A percentile compares a stretch with the other conserved stretches of the same genome.
These are phyloP conservation scores for Neurospora sp. DNA, from an alignment of 2,329 filamentous ascomycete species.

Conservation along the genomic window DNA sequence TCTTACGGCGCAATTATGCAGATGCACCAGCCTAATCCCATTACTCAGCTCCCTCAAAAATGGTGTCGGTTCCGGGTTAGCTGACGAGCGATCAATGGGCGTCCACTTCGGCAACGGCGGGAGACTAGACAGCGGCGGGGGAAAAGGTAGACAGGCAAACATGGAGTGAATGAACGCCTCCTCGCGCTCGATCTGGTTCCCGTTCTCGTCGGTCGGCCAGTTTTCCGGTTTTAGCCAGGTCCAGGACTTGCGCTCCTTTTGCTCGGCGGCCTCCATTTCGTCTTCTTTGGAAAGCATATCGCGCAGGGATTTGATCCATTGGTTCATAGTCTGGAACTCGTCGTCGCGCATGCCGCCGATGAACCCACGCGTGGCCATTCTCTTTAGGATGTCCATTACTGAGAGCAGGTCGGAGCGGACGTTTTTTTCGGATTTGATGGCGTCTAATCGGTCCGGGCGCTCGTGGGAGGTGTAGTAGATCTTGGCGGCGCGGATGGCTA, in stretches of 20 bases:
- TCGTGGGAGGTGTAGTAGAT: conserved; percentile 94
- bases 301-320: conserved; percentile 73
- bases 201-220: conserved; percentile 46
- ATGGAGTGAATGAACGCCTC: conserved; percentile 73
- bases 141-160: conserved; percentile 18
- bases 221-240: conserved; percentile 66
- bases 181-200: conserved; percentile 63
- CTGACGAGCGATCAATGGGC: conserved; percentile 35
- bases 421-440: conserved; percentile 78
- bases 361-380: conserved; percentile 83
- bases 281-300: conserved; percentile 69
- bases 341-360: conserved; percentile 69
- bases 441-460: conserved; percentile 71
- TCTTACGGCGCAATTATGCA: conserved; percentile 83
- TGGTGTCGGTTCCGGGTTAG: conserved; percentile 45
- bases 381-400: conserved; percentile 84
- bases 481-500: conserved; percentile 92
- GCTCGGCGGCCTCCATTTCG: conserved; percentile 64
- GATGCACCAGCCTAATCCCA: conserved; percentile 69
- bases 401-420: conserved; percentile 76
- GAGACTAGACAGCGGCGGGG: conserved; percentile 19
- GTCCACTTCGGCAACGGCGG: conserved; percentile 60
- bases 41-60: conserved; percentile 69
- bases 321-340: conserved; percentile 65
- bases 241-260: conserved; percentile 63